Base-by-base conservation (phyloP, 1,284 basidiomycete species). In the Taiwanofungus camphoratus region DNA sequence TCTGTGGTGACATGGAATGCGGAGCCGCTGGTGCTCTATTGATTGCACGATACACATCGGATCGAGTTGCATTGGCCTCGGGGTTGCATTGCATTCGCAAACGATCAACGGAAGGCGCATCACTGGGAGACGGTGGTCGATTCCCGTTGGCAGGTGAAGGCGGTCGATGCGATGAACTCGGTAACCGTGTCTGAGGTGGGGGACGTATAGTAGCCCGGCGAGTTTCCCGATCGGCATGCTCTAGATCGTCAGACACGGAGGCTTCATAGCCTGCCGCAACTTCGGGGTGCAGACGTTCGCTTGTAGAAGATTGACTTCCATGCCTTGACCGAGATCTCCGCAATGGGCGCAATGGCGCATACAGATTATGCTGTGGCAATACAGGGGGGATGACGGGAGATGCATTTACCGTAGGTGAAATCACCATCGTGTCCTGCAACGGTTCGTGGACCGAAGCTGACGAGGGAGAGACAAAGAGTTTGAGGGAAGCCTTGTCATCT, bases 401-500 rank as follows among this genome's bases (percentile, higher is more conserved):
- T 27, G 71, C 67, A 54, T 68, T 69, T 46, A 69, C 65, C 15
- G 69, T 65, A 9, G 76, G 71, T 13, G 71, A 68, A 23, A 57
- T 57, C 39, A 59, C 57, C 31, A 67, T 59, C 5, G 65, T 60
- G 24, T 69, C 61, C 8, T 51, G 54, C 3, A 60, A 51, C 6
- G 64, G 64, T 51, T 80, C 78, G 45, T 80, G 78, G 13, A 83
- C 76, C n/a, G 66, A 58, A 6, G 77, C 77, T 41, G 76, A 74
- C 18, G 76, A 70, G 56, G 77, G 74, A 22, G 81, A 80, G 19
- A 91, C 82, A 45, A 92, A 71, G 50, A 94, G 84, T 65, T 92
- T 92, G 53, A 93, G 76, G 16, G 74, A 76, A 12, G 87, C 89
- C 53, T 72, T 79, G 16, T 76, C 69, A 59, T 92, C 89, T 32